Percentiles rank a stretch among this genome's conserved stretches.
Evolutionary conservation across 352 stramenopile genomes (phyloP).

Genomic region (Phytophthora fragariae): DNA sequence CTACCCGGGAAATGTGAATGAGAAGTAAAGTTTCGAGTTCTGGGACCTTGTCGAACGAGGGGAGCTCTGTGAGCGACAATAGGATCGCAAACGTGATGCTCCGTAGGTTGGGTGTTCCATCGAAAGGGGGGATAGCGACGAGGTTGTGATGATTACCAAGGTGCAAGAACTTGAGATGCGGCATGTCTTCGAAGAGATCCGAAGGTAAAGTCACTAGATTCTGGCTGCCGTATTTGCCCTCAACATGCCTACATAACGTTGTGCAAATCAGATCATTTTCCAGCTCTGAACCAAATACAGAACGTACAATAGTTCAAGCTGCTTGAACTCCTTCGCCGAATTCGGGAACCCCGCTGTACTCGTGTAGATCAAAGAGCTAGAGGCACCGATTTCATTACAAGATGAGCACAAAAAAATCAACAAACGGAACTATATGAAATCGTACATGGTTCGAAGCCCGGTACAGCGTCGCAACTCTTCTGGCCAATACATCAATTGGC

Average conservation of each 20-base stretch:
- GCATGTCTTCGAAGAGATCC: conserved; percentile 32
- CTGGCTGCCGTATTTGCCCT: conserved; percentile 33
- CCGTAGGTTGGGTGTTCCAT: conserved; percentile 28
- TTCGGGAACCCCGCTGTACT: conserved; percentile 19
- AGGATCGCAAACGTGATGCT: conserved; percentile 27
- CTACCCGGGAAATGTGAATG: conserved; percentile 21
- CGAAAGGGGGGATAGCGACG: conserved; percentile 14
- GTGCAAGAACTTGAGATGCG: conserved; percentile 30
- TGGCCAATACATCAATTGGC: conserved; percentile 23
- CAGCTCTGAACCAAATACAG: not conserved
- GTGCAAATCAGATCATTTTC: not conserved
- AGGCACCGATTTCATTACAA: not conserved
- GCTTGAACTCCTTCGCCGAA: conserved; percentile 24
- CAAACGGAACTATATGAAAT: not conserved
- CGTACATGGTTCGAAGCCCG: conserved; percentile 25
- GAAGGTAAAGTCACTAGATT: conserved; percentile 25
- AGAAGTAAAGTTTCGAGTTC: conserved; percentile 24
- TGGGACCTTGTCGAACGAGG: conserved; percentile 18
- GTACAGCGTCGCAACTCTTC: conserved; percentile 31
- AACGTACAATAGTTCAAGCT: conserved; percentile 31
- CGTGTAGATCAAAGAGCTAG: conserved; percentile 34
- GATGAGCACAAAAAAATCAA: not conserved
- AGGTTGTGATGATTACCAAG: conserved; percentile 30
- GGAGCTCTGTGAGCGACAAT: conserved; percentile 23
- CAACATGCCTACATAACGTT: conserved; percentile 20